Base-by-base conservation (phyloP, 192 early-diverging fungal genomes). In the Linnemannia schmuckeri region DNA sequence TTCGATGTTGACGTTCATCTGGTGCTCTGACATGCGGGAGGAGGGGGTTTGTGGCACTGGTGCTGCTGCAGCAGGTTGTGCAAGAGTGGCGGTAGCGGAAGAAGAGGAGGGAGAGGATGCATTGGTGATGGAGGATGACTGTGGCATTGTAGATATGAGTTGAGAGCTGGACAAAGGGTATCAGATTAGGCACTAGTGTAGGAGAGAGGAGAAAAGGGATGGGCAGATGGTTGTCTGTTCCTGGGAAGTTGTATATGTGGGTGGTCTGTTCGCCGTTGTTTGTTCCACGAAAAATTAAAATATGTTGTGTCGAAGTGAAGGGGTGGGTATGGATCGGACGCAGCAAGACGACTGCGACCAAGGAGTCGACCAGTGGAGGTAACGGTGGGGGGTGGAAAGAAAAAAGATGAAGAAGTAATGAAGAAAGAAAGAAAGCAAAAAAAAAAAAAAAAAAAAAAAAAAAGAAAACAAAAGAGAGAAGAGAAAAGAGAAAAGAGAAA, bases 231-330 rank as follows among this genome's bases (percentile, higher is more conserved):
- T 30, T 61, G 75, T n/a, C 27, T n/a, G 75, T 27, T 76, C n/a
- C 20, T 33, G 55, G 33, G 75, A 76, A 61, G 61, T 30, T 10
- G 61, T 63, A 33, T 0, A 24, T 41, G 54, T 38, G 75, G 7
- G 68, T 84, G 82, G 77, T 84, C 77, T 84, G 82, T 75, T 79
- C 82, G 72, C 77, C 47, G 55, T 47, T 74, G 72, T 81, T 81
- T 77, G 82, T 83, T 72, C 63, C 75, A 83, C 82, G 78, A 83
- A 77, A 46, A 46, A n/a, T 41, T 22, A 66, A 46, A 66, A 46
- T 13, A 17, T 33, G 41, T 3, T 57, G 55, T 42, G 18, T 66
- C 44, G 46, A 38, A 52, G 47, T 52, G 69, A 68, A 22, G 75
- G n/a, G 13, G 18, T 18, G 35, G 78, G 70, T 74, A 22, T 66